A percentile compares a stretch with the other conserved stretches of the same genome.
Evolutionary conservation across 164 flowering plant species (phyloP).

Genomic region (Chimonanthus salicifolius): DNA sequence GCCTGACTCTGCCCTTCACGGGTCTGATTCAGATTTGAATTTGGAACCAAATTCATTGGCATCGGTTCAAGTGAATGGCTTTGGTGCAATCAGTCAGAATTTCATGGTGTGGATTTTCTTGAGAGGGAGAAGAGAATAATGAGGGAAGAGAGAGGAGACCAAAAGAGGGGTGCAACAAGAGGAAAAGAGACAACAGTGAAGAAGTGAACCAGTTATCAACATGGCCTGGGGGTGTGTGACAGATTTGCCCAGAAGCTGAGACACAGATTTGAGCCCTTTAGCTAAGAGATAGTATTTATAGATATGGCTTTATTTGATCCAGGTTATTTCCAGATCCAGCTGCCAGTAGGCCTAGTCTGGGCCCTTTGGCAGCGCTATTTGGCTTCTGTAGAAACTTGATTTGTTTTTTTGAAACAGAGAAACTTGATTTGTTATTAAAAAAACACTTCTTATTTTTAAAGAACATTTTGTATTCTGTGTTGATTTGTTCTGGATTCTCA

Average conservation of each 20-base stretch:
- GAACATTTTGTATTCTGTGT: neutral
- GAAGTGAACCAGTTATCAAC: neutral
- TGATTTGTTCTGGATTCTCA: constrained; percentile 1
- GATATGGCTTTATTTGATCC: neutral
- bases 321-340: neutral
- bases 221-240: no score
- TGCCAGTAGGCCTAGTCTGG: neutral
- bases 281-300: neutral
- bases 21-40: neutral
- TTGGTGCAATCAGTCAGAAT: neutral
- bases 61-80: neutral
- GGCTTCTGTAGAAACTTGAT: neutral
- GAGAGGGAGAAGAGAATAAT: neutral
- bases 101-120: neutral
- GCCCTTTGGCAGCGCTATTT: neutral
- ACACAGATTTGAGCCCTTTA: neutral
- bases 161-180: neutral
- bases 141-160: neutral
- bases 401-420: no score
- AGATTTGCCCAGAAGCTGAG: neutral
- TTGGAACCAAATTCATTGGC: neutral
- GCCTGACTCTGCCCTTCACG: neutral
- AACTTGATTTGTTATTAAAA: neutral
- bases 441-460: neutral
- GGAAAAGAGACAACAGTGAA: neutral